Conservation (phyloP, 2,329 filamentous ascomycete genomes). For the Fusarium xyrophilum region DNA sequence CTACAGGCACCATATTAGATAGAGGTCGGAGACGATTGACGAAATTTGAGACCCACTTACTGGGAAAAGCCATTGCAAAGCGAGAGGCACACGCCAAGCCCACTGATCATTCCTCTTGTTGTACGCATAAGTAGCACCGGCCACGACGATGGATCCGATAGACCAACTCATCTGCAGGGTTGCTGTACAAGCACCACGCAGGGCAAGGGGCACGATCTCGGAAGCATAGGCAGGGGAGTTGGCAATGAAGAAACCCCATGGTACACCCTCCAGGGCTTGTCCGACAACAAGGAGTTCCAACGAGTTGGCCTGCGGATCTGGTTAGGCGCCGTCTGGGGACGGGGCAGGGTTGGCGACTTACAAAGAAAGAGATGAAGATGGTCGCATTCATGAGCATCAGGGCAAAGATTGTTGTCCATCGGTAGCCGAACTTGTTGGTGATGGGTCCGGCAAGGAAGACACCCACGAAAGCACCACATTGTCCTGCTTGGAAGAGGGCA, state of each 20-base stretch:
- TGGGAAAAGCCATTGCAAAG: slow-evolving; percentile 65
- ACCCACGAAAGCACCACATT: slow-evolving; percentile 48
- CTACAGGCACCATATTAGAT: neutral
- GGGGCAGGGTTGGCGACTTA: neutral
- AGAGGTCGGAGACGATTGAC: neutral
- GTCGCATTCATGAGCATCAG: slow-evolving; percentile 51
- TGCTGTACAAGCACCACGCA: slow-evolving; percentile 63
- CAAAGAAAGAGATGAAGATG: slow-evolving; percentile 62
- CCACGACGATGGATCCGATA: slow-evolving; percentile 67
- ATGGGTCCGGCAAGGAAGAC: slow-evolving; percentile 48
- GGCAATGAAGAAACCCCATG: slow-evolving; percentile 69
- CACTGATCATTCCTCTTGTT: slow-evolving; percentile 40
- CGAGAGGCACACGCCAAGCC: slow-evolving; percentile 55
- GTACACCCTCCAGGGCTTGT: slow-evolving; percentile 65
- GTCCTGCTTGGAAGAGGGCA: slow-evolving; percentile 46
- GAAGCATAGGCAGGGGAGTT: slow-evolving; percentile 66
- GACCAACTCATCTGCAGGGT: slow-evolving; percentile 71
- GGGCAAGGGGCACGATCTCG: slow-evolving; percentile 64
- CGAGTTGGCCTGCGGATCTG: slow-evolving; percentile 37
- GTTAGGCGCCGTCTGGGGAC: neutral
- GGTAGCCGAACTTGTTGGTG: slow-evolving; percentile 48
- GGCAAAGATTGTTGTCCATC: slow-evolving; percentile 46
- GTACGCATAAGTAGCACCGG: slow-evolving; percentile 60
- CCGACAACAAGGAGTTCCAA: slow-evolving; percentile 54
- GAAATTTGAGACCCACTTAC: neutral